Evolutionary conservation across 208 protist species (phyloP).

Genomic region (Acanthamoeba castellanii): DNA sequence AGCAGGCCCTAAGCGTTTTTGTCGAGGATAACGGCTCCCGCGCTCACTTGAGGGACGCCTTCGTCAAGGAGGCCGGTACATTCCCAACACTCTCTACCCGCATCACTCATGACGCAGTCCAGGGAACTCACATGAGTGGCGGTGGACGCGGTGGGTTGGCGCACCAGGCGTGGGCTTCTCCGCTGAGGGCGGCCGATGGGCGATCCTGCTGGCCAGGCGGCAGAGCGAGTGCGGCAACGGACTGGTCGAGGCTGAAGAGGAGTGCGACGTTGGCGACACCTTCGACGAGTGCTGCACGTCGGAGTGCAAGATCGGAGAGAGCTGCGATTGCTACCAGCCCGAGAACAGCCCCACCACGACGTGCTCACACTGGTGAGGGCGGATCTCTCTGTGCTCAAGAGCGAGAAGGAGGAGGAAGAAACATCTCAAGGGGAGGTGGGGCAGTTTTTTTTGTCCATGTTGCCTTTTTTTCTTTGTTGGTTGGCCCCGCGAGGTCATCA

Average conservation of each 20-base stretch:
- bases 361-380: not conserved
- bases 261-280: conserved; percentile 50
- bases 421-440: not conserved
- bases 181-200: not conserved
- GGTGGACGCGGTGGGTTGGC: too few species aligned
- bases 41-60: not conserved
- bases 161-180: not conserved
- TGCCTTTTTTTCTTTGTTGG: too few species aligned
- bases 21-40: not conserved
- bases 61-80: not conserved
- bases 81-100: not conserved
- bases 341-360: not conserved
- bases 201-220: not conserved
- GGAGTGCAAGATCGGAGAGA: not conserved
- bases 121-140: too few species aligned
- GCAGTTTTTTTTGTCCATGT: too few species aligned
- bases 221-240: conserved; percentile 6
- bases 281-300: conserved; percentile 1
- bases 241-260: not conserved
- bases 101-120: too few species aligned
- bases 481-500: too few species aligned
- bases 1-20: not conserved
- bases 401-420: too few species aligned
- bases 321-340: not conserved
- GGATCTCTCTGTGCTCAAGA: too few species aligned